phyloP scores from a whole-genome alignment of 2,329 filamentous ascomycete genomes.

The Meredithiella fracta region DNA sequence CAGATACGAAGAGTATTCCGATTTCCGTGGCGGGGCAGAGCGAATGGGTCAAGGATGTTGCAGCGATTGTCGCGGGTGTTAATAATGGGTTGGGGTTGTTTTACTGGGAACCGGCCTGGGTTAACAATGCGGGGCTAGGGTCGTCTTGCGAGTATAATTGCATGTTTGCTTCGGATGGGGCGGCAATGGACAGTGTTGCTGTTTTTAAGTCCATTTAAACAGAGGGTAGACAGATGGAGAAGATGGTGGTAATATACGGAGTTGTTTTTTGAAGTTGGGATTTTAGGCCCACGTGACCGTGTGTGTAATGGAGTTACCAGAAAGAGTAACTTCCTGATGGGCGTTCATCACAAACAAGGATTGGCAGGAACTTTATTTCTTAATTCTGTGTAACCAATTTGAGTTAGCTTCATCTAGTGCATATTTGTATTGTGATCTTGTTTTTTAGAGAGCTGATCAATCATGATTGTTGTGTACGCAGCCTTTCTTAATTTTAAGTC shows the following conservation, averaged over 20 bases:
- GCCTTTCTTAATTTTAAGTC: too few relatives aligned
- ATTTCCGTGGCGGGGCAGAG: constrained; percentile 47
- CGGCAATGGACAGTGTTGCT: constrained; percentile 32
- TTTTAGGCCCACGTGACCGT: too few relatives aligned
- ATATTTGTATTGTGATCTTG: too few relatives aligned
- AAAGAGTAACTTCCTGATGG: too few relatives aligned
- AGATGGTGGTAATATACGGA: neutral
- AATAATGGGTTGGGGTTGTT: constrained; percentile 43
- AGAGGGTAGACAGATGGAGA: neutral
- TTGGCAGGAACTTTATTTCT: too few relatives aligned
- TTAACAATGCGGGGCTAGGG: constrained; percentile 46
- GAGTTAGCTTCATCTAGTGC: too few relatives aligned
- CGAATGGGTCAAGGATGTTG: constrained; percentile 43
- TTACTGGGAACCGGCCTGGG: constrained; percentile 62
- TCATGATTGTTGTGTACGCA: too few relatives aligned
- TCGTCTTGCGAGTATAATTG: constrained; percentile 49
- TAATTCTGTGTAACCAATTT: too few relatives aligned
- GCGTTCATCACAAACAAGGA: too few relatives aligned
- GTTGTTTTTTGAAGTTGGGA: too few relatives aligned
- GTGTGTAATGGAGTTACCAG: too few relatives aligned
- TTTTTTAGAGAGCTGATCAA: too few relatives aligned
- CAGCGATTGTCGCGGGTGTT: constrained; percentile 35
- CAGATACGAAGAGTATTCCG: constrained; percentile 41
- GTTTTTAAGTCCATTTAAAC: constrained; percentile 11
- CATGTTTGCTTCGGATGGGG: constrained; percentile 40